A percentile compares a stretch with the other conserved stretches of the same genome.
phyloP scores from a whole-genome alignment of 176 grass and related monocot genomes.

The Aegilops bicornis region DNA sequence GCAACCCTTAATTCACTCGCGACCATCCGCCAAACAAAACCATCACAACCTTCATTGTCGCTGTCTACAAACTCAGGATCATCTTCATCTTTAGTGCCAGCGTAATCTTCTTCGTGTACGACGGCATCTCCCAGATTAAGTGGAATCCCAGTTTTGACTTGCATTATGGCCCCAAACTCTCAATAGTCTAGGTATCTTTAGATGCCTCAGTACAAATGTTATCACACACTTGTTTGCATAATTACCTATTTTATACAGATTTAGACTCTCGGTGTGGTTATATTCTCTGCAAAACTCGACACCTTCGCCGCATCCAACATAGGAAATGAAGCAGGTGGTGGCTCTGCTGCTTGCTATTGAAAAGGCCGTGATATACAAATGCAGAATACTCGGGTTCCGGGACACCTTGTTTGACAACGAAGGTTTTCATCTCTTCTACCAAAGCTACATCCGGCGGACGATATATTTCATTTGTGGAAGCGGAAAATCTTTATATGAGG shows the following conservation, averaged over 20 bases:
- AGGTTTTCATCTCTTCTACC: background rate
- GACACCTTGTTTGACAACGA: background rate
- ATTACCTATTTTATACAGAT: background rate
- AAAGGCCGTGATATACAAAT: background rate
- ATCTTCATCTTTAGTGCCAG: too few species aligned
- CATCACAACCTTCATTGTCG: too few species aligned
- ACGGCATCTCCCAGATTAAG: too few species aligned
- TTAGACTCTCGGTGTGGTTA: background rate
- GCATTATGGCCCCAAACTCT: too few species aligned
- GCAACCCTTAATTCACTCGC: background rate
- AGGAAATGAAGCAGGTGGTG: background rate
- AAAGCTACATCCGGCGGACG: background rate
- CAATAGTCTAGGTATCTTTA: too few species aligned
- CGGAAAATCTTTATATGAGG: background rate
- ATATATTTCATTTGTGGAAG: background rate
- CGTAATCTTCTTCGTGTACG: too few species aligned
- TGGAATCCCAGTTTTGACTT: too few species aligned
- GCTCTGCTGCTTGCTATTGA: background rate
- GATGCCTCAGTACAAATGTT: too few species aligned
- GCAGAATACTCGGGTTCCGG: background rate
- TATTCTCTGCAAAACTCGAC: background rate
- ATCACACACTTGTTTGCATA: background rate
- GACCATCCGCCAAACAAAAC: background rate
- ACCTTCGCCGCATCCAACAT: background rate
- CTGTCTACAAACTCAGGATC: too few species aligned